Evolutionary conservation across 306 rosid genomes (phyloP).

Genomic region (Quercus robur): DNA sequence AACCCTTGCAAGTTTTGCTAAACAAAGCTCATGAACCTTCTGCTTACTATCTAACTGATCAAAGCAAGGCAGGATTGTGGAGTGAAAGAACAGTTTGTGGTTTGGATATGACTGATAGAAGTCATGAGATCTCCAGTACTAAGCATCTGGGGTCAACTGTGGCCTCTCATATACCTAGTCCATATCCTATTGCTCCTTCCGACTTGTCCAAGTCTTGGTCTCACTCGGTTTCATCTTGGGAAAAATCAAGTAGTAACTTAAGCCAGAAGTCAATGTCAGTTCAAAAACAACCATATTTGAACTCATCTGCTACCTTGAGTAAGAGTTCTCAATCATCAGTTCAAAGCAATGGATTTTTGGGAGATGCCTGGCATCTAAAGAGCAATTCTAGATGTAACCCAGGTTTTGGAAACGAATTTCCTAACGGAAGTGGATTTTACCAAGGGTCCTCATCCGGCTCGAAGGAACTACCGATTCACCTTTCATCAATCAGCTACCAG

Average conservation of each 20-base stretch:
- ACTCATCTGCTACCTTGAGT: conserved; percentile 40
- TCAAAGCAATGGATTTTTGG: conserved; percentile 53
- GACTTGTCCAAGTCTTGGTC: conserved; percentile 61
- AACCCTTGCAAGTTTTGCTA: conserved; percentile 43
- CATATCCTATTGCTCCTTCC: conserved; percentile 39
- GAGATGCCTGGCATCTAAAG: conserved; percentile 60
- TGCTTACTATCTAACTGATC: conserved; percentile 37
- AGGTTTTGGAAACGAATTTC: conserved; percentile 44
- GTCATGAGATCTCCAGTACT: conserved; percentile 38
- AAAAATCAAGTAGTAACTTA: conserved; percentile 51
- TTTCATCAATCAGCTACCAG: conserved; percentile 54
- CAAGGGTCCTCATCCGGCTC: conserved; percentile 58
- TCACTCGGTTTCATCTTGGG: conserved; percentile 72
- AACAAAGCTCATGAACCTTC: conserved; percentile 47
- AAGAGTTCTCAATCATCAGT: conserved; percentile 51
- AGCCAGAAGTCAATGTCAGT: conserved; percentile 55
- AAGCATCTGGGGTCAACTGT: conserved; percentile 39
- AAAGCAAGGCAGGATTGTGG: conserved; percentile 44
- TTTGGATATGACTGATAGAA: conserved; percentile 42
- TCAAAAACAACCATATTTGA: conserved; percentile 50
- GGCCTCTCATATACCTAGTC: conserved; percentile 44
- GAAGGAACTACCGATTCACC: conserved; percentile 47
- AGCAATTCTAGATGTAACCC: conserved; percentile 48
- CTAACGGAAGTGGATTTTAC: conserved; percentile 56
- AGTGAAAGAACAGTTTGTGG: conserved; percentile 53